A percentile compares a stretch with the other conserved stretches of the same genome.
phyloP scores from a whole-genome alignment of 1,284 basidiomycete species.

The Kwoniella shivajii region DNA sequence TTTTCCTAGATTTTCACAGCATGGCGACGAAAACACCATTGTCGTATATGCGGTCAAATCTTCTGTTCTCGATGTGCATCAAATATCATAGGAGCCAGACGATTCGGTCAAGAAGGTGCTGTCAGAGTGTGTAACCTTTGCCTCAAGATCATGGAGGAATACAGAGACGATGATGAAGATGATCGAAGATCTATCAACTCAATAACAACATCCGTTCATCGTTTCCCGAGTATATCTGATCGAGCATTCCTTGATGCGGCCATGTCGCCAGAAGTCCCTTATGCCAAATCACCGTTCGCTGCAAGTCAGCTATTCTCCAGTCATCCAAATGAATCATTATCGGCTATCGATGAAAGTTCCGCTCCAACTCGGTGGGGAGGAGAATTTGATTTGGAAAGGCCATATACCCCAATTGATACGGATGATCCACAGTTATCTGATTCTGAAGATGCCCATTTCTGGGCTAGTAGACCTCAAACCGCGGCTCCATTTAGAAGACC shows the following conservation, averaged over 20 bases:
- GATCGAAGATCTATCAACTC: slow-evolving; percentile 49
- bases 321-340: slow-evolving; percentile 44
- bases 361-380: slow-evolving; percentile 35
- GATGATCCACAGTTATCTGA: slow-evolving; percentile 34
- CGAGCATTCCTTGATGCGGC: slow-evolving; percentile 49
- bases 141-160: slow-evolving; percentile 81
- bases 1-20: slow-evolving; percentile 78
- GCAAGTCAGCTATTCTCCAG: slow-evolving; percentile 74
- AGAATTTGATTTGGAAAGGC: slow-evolving; percentile 24
- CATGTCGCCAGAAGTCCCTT: slow-evolving; percentile 48
- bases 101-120: slow-evolving; percentile 90
- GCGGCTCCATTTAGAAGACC: slow-evolving; percentile 80
- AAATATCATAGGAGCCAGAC: slow-evolving; percentile 93
- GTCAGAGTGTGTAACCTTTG: slow-evolving; percentile 94
- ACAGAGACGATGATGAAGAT: slow-evolving; percentile 70
- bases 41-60: slow-evolving; percentile 86
- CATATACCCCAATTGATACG: slow-evolving; percentile 40
- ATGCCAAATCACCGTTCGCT: slow-evolving; percentile 79
- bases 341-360: slow-evolving; percentile 47
- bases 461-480: slow-evolving; percentile 52
- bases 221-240: slow-evolving; percentile 34
- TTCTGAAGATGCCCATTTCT: slow-evolving; percentile 56
- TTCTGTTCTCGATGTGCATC: slow-evolving; percentile 94
- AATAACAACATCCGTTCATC: slow-evolving; percentile 34
- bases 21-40: slow-evolving; percentile 92